Base-by-base conservation (phyloP, 73 alveolate genomes). In the Diophrys appendiculata region DNA sequence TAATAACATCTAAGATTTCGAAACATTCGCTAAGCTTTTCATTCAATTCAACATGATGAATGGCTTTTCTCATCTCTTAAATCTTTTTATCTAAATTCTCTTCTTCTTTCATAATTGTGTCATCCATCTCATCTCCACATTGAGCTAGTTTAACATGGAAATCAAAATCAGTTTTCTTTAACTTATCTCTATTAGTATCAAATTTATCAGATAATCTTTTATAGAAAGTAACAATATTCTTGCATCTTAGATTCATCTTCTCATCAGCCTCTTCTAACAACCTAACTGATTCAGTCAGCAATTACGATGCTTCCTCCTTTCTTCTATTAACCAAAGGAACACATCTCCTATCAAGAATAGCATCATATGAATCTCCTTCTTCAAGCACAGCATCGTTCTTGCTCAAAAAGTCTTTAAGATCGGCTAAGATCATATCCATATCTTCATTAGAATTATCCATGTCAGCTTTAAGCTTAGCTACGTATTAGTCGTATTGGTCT, bases 181-280 rank as follows among this genome's bases (percentile, higher is more conserved):
- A 71, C n/a, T 83, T 71, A 0, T 78, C 85, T 32, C 67, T 86
- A 64, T 81, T 76, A n/a, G 55, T 35, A 71, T 90, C 96, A 33
- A 80, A 74, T 31, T 74, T 80, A 23, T 81, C 77, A 3, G 94
- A 91, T 8, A 90, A 43, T 24, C 69, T 80, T 68, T 83, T 80
- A 71, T 77, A 77, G 84, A 90, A 86, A 30, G 53, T 75, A 29
- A 84, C 84, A 11, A 90, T 43, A 43, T 68, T 68, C 13, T 76
- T 85, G 84, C 90, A 85, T 25, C 71, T 75, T 69, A 84, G 92
- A 81, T 79, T 55, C 80, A 90, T 84, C 68, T 69, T 70, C 14
- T 72, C 80, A 69, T 90, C 96, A 68, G 81, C 56, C 68, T 86
- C 93, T 56, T 90, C 96, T 0, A 86, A 78, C 70, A 78, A 90